Evolutionary conservation across 2,329 filamentous ascomycete species (phyloP), one percentile per base, ranked within the genome.

Genomic region (Penicillium freii): DNA sequence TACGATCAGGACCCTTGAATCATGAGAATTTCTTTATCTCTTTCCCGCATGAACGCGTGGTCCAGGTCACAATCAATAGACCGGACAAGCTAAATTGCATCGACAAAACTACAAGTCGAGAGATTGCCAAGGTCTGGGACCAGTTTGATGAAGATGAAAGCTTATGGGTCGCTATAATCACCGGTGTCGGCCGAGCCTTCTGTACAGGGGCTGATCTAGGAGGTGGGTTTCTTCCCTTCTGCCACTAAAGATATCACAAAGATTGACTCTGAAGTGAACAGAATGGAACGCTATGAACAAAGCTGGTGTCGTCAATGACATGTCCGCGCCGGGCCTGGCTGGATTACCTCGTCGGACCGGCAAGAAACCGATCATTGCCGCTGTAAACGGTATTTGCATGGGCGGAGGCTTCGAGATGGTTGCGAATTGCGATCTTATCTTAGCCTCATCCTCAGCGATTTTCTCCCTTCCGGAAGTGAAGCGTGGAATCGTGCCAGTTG

Each of bases 371-470:
- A 80, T 93, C 54, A 82, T 93, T 29, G 88, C 86, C 1, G 90
- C 89, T 1, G 87, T 92, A 21, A 90, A 92, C 68, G 90, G 90
- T 7, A 77, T 88, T 19, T 89, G 87, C 57, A 81, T 90, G 45
- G 90, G 90, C 36, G 90, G 89, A 52, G 90, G 89, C 1, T 87
- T 89, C 73, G 90, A 93, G 77, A 90, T 92, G 76, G 81, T 85
- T 13, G 77, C 88, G 48, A 91, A 91, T 73, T 84, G 82, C 61
- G 90, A 94, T 76, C 76, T 93, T 56, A 81, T 91, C 51, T 62
- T 68, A 46, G 72, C 72, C 4, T 76, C 80, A 2, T 69, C 75
- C 3, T 67, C 71, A 13, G 87, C 88, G 0, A 76, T 74, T 27
- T 92, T 93, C 68, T 84, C 81, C 1, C 78, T 92, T 7, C 89